Evolutionary conservation across 768 basidiomycete genomes (phyloP), one percentile per base, ranked within the genome.

Genomic region (Mycena olivaceomarginata): DNA sequence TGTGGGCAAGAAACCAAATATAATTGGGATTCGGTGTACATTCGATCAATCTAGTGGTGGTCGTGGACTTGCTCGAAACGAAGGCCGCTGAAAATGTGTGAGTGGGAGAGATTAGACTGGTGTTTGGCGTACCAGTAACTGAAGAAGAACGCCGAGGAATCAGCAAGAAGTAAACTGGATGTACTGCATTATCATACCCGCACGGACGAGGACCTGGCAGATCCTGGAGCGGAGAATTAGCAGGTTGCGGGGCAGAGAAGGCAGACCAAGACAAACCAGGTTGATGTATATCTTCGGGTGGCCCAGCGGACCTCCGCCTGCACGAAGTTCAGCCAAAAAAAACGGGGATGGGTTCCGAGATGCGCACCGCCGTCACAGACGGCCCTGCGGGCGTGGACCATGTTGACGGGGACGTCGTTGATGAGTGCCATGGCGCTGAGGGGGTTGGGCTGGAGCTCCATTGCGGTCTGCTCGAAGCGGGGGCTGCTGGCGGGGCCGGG

Each of bases 261-360:
- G 67, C 43, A 46, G 40, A 59, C 69, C 56, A 73, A 69, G 53
- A 87, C 95, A 76, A 81, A 97, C 97, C 84, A 99, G 85, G 88
- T 99, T 99, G 85, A 99, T 97, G 83, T 92, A 99, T 76, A 99
- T 93, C 89, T 97, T 98, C 7, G 98, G 98, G 84, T 99, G 98
- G 31, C 98, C 98, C 40, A 99, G 91, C 57, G 98, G 92, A 13
- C 98, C 98, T 83, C 93, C 94, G 86, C 98, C 98, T 99, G 83
- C 0, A 67, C 15, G 63, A 46, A 72, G 73, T 46, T 76, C 31
- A 71, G 63, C 53, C 56, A 25, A 63, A 57, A 66, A n/a, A 41
- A 51, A 70, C 22, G 22, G 66, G 15, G 4, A 66, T 8, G 57
- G n/a, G 67, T 72, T 56, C 62, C 15, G 16, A 74, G 57, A 18